A percentile compares a stretch with the other conserved stretches of the same genome.
Conservation (phyloP, 2,329 filamentous ascomycete genomes). For the Daldinia sp. region DNA sequence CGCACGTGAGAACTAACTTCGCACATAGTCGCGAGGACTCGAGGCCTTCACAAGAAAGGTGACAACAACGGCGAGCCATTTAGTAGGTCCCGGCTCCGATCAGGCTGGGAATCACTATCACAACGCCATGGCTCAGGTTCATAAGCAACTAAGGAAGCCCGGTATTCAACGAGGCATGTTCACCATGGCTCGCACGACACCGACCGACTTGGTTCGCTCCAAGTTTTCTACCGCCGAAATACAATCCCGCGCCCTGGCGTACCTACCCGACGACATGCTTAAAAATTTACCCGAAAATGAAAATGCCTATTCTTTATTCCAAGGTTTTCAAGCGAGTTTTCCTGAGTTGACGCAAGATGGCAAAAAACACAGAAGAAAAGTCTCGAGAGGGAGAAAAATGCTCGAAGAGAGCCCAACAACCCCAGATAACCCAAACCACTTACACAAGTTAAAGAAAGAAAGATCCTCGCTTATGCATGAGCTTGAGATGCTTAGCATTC, state of each 20-base stretch:
- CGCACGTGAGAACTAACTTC: slow-evolving; percentile 27
- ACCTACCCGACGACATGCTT: slow-evolving; percentile 89
- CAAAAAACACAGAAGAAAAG: slow-evolving; percentile 74
- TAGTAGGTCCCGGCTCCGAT: slow-evolving; percentile 76
- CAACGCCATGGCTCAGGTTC: slow-evolving; percentile 85
- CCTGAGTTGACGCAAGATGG: slow-evolving; percentile 75
- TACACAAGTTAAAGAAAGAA: slow-evolving; percentile 81
- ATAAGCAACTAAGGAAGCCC: slow-evolving; percentile 86
- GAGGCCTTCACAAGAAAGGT: slow-evolving; percentile 96
- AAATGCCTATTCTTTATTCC: slow-evolving; percentile 90
- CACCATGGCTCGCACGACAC: slow-evolving; percentile 86
- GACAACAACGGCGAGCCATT: slow-evolving; percentile 87
- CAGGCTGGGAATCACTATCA: slow-evolving; percentile 75
- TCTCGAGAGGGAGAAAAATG: slow-evolving; percentile 79
- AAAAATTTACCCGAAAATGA: slow-evolving; percentile 86
- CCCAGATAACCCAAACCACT: slow-evolving; percentile 68
- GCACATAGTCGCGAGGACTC: slow-evolving; percentile 77
- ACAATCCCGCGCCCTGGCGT: slow-evolving; percentile 88
- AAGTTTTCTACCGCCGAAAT: slow-evolving; percentile 92
- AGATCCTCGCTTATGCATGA: slow-evolving; percentile 82
- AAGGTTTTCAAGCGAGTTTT: slow-evolving; percentile 92
- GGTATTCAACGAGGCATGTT: slow-evolving; percentile 89
- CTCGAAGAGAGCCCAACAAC: slow-evolving; percentile 69
- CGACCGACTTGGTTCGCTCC: slow-evolving; percentile 92
- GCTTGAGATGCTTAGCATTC: slow-evolving; percentile 87